Evolutionary conservation across 257 asterid genomes (phyloP).

Genomic region (Solanum medicagineum): DNA sequence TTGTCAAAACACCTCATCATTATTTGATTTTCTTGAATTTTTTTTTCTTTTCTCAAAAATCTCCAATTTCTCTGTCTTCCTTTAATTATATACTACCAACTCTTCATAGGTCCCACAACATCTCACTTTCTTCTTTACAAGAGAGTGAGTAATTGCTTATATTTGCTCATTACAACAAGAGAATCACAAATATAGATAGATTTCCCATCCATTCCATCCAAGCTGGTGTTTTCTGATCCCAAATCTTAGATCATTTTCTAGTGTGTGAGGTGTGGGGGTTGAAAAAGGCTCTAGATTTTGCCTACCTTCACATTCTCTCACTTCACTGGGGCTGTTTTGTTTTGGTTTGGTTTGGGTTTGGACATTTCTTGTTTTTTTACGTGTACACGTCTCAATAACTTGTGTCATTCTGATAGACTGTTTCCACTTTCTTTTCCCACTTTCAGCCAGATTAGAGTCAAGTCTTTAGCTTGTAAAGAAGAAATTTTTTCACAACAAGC

Average conservation of each 20-base stretch:
- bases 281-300: not conserved
- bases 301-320: not conserved
- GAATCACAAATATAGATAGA: not conserved
- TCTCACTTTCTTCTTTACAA: not conserved
- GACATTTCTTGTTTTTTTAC: not conserved
- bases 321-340: not conserved
- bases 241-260: not conserved
- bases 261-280: not conserved
- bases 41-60: not conserved
- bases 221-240: not conserved
- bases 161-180: not conserved
- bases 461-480: slow-evolving; percentile 34
- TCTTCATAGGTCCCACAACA: not conserved
- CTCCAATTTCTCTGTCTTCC: not conserved
- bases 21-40: not conserved
- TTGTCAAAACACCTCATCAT: not conserved
- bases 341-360: not conserved
- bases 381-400: slow-evolving; percentile 9
- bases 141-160: not conserved
- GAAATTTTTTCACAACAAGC: not conserved
- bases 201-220: not conserved
- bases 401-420: not conserved
- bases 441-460: slow-evolving; percentile 47
- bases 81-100: not conserved
- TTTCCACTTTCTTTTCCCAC: not conserved